Percentiles rank a stretch among this genome's conserved stretches.
Evolutionary conservation across 352 stramenopile species (phyloP).

Genomic region (Globisporangium barbulae): DNA sequence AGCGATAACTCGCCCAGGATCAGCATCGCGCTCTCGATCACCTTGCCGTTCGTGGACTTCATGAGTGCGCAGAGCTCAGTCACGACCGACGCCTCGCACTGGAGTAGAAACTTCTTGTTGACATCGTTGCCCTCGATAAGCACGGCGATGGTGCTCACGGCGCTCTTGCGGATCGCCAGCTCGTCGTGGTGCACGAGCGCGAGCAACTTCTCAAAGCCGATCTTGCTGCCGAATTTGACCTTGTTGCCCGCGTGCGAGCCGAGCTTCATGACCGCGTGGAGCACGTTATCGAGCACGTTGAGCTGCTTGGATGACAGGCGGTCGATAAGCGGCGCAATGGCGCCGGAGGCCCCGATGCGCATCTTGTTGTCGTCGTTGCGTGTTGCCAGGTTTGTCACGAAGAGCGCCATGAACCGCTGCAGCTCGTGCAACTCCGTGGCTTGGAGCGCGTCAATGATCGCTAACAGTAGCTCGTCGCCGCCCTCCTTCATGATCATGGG

Average conservation of each 20-base stretch:
- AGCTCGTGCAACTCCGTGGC: slow-evolving; percentile 46
- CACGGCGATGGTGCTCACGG: slow-evolving; percentile 54
- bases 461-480: slow-evolving; percentile 30
- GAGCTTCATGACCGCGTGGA: slow-evolving; percentile 63
- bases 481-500: slow-evolving; percentile 38
- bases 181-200: slow-evolving; percentile 61
- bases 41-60: slow-evolving; percentile 57
- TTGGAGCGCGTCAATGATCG: slow-evolving; percentile 39
- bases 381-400: slow-evolving; percentile 55
- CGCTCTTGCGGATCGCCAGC: slow-evolving; percentile 58
- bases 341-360: slow-evolving; percentile 42
- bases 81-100: slow-evolving; percentile 51
- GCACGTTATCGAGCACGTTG: slow-evolving; percentile 67
- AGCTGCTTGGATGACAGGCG: slow-evolving; percentile 63
- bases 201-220: slow-evolving; percentile 73
- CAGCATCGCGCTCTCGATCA: slow-evolving; percentile 70
- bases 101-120: slow-evolving; percentile 67
- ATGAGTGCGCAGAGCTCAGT: slow-evolving; percentile 57
- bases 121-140: slow-evolving; percentile 63
- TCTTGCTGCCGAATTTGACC: slow-evolving; percentile 67
- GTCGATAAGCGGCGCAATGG: slow-evolving; percentile 44
- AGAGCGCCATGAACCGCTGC: slow-evolving; percentile 51
- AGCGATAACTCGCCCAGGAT: slow-evolving; percentile 66
- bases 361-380: slow-evolving; percentile 66
- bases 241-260: slow-evolving; percentile 74